Conservation (phyloP, 306 rosid species). For the Luffa aegyptiaca region DNA sequence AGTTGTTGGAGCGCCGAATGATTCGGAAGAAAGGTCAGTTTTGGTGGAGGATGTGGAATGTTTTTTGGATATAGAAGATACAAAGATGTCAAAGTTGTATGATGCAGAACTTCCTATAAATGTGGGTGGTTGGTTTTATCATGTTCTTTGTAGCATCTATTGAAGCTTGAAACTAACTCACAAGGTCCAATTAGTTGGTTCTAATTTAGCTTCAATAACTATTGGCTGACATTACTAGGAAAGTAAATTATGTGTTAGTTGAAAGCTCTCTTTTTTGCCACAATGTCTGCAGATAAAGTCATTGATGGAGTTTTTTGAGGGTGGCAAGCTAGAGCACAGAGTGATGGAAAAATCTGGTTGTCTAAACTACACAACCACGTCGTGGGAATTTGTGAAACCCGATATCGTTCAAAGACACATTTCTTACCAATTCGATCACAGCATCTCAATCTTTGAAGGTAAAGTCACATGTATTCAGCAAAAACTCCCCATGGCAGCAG, state of each 20-base stretch:
- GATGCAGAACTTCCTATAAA: constrained; percentile 47
- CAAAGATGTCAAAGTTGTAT: constrained; percentile 45
- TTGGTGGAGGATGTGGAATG: constrained; percentile 38
- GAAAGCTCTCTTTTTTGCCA: not conserved
- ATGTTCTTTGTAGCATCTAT: not conserved
- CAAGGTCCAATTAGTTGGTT: not conserved
- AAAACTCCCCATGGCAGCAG: constrained; percentile 16
- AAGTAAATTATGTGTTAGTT: not conserved
- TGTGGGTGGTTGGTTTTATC: constrained; percentile 23
- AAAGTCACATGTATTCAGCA: constrained; percentile 64
- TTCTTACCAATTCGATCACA: constrained; percentile 48
- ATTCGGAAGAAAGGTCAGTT: constrained; percentile 38
- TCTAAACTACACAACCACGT: constrained; percentile 40
- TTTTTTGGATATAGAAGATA: constrained; percentile 33
- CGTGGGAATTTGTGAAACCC: constrained; percentile 47
- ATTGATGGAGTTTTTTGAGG: constrained; percentile 51
- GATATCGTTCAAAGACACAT: constrained; percentile 34
- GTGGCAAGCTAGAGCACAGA: constrained; percentile 59
- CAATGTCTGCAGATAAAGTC: constrained; percentile 34
- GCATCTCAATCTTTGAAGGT: constrained; percentile 44
- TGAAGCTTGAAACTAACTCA: not conserved
- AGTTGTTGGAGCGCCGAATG: constrained; percentile 40
- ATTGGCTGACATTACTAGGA: not conserved
- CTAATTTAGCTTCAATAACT: not conserved
- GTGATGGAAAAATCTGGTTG: constrained; percentile 61